Percentiles rank a stretch among this genome's conserved stretches.
Conservation (phyloP, 768 basidiomycete species). For the Leccinellum rugosiceps region DNA sequence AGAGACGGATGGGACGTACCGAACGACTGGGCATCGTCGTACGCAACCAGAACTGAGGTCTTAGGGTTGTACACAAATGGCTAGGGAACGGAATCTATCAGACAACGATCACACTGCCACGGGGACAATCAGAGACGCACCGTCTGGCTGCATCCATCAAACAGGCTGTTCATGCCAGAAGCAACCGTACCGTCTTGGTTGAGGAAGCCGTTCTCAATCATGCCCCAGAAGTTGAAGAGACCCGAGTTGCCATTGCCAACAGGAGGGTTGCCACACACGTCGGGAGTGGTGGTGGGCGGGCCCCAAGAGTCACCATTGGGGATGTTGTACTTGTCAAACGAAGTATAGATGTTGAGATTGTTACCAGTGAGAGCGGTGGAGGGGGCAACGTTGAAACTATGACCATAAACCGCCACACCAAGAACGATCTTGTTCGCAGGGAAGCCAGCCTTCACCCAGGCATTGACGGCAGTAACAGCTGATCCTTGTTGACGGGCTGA, state of each 20-base stretch:
- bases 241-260: constrained; percentile 47
- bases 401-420: constrained; percentile 83
- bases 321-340: constrained; percentile 43
- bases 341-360: constrained; percentile 46
- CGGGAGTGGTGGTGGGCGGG: constrained; percentile 40
- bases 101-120: not conserved
- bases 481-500: constrained; percentile 62
- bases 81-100: constrained; percentile 33
- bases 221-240: constrained; percentile 59
- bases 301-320: constrained; percentile 59
- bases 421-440: constrained; percentile 70
- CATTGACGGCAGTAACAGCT: constrained; percentile 65
- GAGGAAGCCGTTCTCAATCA: constrained; percentile 57
- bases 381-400: constrained; percentile 51
- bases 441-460: constrained; percentile 79
- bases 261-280: constrained; percentile 56
- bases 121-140: constrained; percentile 36
- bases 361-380: constrained; percentile 19
- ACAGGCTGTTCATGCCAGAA: constrained; percentile 48
- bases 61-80: constrained; percentile 63
- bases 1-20: constrained; percentile 29
- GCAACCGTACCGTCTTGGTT: constrained; percentile 46
- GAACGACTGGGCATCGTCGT: constrained; percentile 61
- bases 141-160: constrained; percentile 71
- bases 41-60: constrained; percentile 58